Evolutionary conservation across 345 rosid species (phyloP), one percentile per base, ranked within the genome.

Genomic region (Conringia planisiliqua): DNA sequence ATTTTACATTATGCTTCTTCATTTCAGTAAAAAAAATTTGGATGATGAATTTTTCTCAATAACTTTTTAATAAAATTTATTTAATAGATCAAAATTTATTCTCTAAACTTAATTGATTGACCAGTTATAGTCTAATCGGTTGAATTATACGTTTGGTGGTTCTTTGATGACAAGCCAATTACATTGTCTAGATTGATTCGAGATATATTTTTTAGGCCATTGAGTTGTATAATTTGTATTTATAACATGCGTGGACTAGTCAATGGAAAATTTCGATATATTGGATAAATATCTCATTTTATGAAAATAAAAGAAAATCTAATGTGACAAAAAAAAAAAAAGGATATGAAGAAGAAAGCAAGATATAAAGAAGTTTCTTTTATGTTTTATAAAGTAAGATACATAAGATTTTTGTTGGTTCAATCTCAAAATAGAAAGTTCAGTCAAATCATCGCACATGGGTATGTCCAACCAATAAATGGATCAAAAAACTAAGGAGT

Each of bases 391-490:
- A 13, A 47, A 33, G 51, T 65, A 22, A 47, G 38, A 35, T 27
- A 33, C 59, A 46, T 14, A 3, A 58, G 66, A 58, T 58, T 18
- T 46, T 32, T 57, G 17, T 71, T 48, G 30, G 68, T 48, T 60
- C 18, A 61, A 27, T 24, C 66, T 71, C 60, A 48, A 71, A 71
- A 48, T 71, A 71, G 61, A 71, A 71, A 71, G 50, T 60, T 48
- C 50, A 36, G 75, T 48, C 51, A 61, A 18, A 47, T 16, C 60
- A 71, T 71, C 13, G 75, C 75, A 60, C 68, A 61, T 71, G 68
- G 50, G 20, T 50, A 26, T 61, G 75, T 71, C 60, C 60, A 61
- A 24, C 68, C 50, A 59, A 14, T 35, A 22, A 47, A 33, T 70
- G 55, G 6, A 57, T 57, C 8, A 32, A 44, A 44, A 26, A 47